Evolutionary conservation across 2,329 filamentous ascomycete genomes (phyloP).

Genomic region (Epichloe uncinata): DNA sequence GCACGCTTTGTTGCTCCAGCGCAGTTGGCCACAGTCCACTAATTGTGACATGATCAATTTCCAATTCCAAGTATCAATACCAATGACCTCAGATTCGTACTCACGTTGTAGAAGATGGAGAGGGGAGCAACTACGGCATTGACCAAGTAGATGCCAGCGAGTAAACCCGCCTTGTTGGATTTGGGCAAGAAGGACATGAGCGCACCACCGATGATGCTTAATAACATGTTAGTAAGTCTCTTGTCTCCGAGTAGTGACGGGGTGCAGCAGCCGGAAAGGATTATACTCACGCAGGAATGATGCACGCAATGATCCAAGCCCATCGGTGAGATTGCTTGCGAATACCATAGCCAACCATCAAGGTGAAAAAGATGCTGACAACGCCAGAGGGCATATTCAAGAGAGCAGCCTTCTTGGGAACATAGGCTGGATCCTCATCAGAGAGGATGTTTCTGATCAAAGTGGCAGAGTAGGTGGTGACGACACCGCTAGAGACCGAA

Average conservation of each 20-base stretch:
- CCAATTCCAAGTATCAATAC: no score
- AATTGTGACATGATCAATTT: not conserved
- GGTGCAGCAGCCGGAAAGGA: not conserved
- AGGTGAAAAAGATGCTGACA: conserved; percentile 37
- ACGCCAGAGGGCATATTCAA: conserved; percentile 42
- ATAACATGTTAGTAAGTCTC: not conserved
- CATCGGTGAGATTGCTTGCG: conserved; percentile 33
- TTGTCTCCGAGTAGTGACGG: not conserved
- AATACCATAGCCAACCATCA: conserved; percentile 34
- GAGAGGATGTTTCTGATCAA: conserved; percentile 36
- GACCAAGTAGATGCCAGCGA: conserved; percentile 37
- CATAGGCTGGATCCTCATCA: conserved; percentile 6
- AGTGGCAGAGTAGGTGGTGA: conserved; percentile 41
- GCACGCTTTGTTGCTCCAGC: conserved; percentile 39
- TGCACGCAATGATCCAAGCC: conserved; percentile 35
- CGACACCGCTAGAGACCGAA: conserved; percentile 38
- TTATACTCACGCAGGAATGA: conserved; percentile 30
- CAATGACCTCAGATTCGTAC: conserved; percentile 5
- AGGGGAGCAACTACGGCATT: conserved; percentile 35
- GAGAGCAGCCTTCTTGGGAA: conserved; percentile 30
- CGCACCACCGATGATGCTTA: conserved; percentile 32
- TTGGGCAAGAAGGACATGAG: conserved; percentile 39
- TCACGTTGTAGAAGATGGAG: conserved; percentile 31
- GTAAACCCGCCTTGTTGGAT: conserved; percentile 30
- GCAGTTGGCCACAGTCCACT: conserved; percentile 38